phyloP scores from a whole-genome alignment of 1,139 yeast species.

The Suzukiozyma palmioleophila region DNA sequence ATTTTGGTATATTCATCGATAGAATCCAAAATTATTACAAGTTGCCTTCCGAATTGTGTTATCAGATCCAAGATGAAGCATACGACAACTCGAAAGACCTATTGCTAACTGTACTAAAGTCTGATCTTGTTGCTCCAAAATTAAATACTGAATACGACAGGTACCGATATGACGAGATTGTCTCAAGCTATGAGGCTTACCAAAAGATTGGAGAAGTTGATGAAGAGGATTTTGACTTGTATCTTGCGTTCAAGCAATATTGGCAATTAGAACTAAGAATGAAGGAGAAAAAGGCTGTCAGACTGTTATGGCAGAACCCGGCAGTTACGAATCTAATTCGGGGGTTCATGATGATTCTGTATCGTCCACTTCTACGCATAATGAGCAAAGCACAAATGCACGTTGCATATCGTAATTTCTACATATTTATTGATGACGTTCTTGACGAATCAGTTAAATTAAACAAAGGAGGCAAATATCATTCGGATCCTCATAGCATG shows the following conservation, averaged over 20 bases:
- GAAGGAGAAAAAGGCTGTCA: slow-evolving; percentile 70
- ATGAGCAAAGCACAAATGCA: slow-evolving; percentile 77
- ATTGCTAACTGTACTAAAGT: slow-evolving; percentile 21
- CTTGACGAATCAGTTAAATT: slow-evolving; percentile 45
- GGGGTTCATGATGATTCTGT: slow-evolving; percentile 70
- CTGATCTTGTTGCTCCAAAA: slow-evolving; percentile 18
- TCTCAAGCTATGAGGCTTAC: slow-evolving; percentile 18
- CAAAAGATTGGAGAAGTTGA: slow-evolving; percentile 13
- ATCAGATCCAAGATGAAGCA: slow-evolving; percentile 22
- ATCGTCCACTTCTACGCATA: slow-evolving; percentile 76
- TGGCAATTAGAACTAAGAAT: slow-evolving; percentile 63
- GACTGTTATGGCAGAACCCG: slow-evolving; percentile 81
- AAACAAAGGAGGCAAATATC: slow-evolving; percentile 46
- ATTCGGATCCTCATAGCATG: slow-evolving; percentile 41
- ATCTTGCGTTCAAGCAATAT: slow-evolving; percentile 53
- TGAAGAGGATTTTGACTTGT: slow-evolving; percentile 22
- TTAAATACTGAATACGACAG: slow-evolving; percentile 5
- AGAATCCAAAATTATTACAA: slow-evolving; percentile 24
- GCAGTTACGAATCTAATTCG: slow-evolving; percentile 67
- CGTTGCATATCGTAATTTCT: slow-evolving; percentile 68
- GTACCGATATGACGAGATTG: slow-evolving; percentile 8
- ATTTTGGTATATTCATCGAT: slow-evolving; percentile 19
- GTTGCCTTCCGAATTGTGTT: slow-evolving; percentile 13
- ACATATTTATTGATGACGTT: slow-evolving; percentile 69
- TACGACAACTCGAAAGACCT: slow-evolving; percentile 17